These are phyloP conservation scores for Pythium myriotylum DNA, from an alignment of 352 stramenopile genomes.

Conservation along the genomic window DNA sequence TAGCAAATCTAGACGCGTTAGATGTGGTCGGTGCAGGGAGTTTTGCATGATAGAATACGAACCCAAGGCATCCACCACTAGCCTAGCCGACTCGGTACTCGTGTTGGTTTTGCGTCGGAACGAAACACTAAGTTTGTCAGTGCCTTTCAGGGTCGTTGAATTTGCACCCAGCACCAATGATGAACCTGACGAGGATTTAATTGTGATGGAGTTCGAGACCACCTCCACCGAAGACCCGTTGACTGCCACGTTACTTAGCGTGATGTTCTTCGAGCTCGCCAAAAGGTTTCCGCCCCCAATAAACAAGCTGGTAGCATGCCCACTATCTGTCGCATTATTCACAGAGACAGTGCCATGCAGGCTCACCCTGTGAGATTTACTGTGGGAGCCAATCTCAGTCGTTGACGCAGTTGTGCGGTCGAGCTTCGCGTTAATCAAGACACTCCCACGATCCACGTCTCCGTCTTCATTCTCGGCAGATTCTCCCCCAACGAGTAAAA, in stretches of 20 bases:
- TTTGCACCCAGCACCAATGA: slow-evolving; percentile 12
- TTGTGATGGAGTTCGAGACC: slow-evolving; percentile 43
- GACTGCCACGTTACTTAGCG: slow-evolving; percentile 45
- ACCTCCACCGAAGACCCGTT: slow-evolving; percentile 42
- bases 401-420: slow-evolving; percentile 39
- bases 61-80: slow-evolving; percentile 14
- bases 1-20: not conserved
- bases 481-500: slow-evolving; percentile 51
- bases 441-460: slow-evolving; percentile 30
- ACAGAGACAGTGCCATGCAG: slow-evolving; percentile 60
- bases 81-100: not conserved
- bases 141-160: slow-evolving; percentile 2
- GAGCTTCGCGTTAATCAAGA: slow-evolving; percentile 63
- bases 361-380: slow-evolving; percentile 48
- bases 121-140: not conserved
- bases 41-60: too few relatives aligned
- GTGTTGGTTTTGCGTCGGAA: slow-evolving; percentile 4
- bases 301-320: slow-evolving; percentile 48
- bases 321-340: slow-evolving; percentile 39
- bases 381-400: slow-evolving; percentile 66
- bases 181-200: slow-evolving; percentile 1
- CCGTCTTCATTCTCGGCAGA: slow-evolving; percentile 28
- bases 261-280: slow-evolving; percentile 44
- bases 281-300: slow-evolving; percentile 45
- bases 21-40: too few relatives aligned